These are phyloP conservation scores for Yamadazyma jaroonii DNA, from an alignment of 1,139 yeast genomes.

Conservation along the genomic window DNA sequence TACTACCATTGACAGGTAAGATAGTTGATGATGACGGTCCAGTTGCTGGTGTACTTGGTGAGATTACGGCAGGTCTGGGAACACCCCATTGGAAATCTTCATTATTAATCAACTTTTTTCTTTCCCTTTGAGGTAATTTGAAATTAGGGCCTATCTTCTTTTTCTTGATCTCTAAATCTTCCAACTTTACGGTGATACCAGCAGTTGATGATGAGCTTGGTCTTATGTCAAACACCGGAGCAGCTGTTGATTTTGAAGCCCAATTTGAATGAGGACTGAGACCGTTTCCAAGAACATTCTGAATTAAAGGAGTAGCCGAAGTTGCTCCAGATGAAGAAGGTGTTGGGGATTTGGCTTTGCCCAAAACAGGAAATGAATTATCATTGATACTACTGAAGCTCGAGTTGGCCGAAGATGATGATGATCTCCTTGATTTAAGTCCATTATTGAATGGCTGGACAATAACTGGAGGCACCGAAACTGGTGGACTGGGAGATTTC, in stretches of 20 bases:
- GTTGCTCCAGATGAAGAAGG: background rate
- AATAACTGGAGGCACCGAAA: background rate
- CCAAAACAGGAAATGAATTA: slow-evolving; percentile 6
- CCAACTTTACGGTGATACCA: slow-evolving; percentile 4
- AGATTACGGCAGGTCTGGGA: background rate
- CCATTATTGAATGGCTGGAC: too few relatives aligned
- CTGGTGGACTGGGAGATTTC: slow-evolving; percentile 11
- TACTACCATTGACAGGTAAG: background rate
- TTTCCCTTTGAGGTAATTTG: slow-evolving; percentile 51
- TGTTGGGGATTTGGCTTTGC: slow-evolving; percentile 3
- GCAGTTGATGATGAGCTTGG: background rate
- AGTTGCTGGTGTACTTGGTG: background rate
- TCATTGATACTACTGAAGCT: background rate
- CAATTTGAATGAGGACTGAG: slow-evolving; percentile 32
- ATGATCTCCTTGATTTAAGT: slow-evolving; percentile 1
- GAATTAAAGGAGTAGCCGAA: background rate
- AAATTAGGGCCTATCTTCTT: slow-evolving; percentile 34
- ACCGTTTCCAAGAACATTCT: slow-evolving; percentile 11
- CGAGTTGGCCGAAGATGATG: background rate
- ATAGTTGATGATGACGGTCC: too few relatives aligned
- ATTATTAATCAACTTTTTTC: slow-evolving; percentile 31
- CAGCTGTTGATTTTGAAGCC: slow-evolving; percentile 22
- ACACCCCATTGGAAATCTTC: slow-evolving; percentile 4
- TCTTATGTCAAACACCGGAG: slow-evolving; percentile 13
- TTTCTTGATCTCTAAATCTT: slow-evolving; percentile 16